Base-by-base conservation (phyloP, 257 asterid species). In the Solanum clarkiae region DNA sequence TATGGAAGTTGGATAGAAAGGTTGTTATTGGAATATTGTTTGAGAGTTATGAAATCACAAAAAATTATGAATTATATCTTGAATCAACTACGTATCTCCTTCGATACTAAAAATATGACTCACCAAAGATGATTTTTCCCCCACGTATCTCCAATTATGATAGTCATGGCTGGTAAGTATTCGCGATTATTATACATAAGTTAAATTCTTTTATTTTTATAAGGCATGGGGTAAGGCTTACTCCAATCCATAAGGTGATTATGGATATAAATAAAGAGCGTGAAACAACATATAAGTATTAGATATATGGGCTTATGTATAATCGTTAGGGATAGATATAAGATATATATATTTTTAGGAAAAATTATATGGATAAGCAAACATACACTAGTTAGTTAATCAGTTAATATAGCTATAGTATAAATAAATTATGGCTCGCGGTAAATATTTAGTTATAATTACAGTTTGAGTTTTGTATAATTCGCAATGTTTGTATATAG, bases 111-210 rank as follows among this genome's bases (percentile, higher is more conserved):
- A 92, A 93, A 85, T 94, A 94, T 70, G 87, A 91, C n/a, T 84
- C 89, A 0, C 97, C 96, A 2, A 5, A 68, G 14, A 86, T 72
- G 57, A 97, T 93, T 12, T 87, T 94, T 88, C 92, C 1, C 86
- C 93, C 96, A 2, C 91, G 32, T 93, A 6, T 88, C 93, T 12
- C 91, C 96, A 29, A 29, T 36, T 93, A 90, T 44, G 88, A 29
- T 93, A 1, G 94, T 93, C 87, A 93, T 94, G 94, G 95, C 97
- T 11, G 98, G 98, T 8, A 94, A 86, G 95, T 9, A 57, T 80
- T 26, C 16, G 4, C 40, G 4, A 59, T 81, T 10, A 13, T 13
- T 40, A 10, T 32, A 57, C 20, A 40, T 1, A 20, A 55, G 20
- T 36, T 60, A 29, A 55, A 65, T 4, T 49, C 20, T 56, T 59